A percentile compares a stretch with the other conserved stretches of the same genome.
Evolutionary conservation across 2,329 filamentous ascomycete species (phyloP).

Genomic region (Tolypocladium tundrense): DNA sequence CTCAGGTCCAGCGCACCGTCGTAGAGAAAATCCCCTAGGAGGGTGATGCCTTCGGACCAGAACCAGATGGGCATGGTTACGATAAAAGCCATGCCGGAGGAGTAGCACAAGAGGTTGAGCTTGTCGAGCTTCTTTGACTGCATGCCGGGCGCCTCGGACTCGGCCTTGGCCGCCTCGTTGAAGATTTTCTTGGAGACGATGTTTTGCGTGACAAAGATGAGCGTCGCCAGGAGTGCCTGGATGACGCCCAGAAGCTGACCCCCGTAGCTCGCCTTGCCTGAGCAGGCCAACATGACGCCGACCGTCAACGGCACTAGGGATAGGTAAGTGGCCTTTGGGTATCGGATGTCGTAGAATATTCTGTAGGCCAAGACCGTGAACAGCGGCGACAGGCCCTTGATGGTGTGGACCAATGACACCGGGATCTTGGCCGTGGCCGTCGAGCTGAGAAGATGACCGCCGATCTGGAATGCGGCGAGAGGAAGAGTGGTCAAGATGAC

Average conservation of each 20-base stretch:
- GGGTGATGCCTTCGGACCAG: slow-evolving; percentile 71
- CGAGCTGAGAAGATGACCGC: slow-evolving; percentile 86
- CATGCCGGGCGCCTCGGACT: slow-evolving; percentile 56
- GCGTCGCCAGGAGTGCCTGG: slow-evolving; percentile 78
- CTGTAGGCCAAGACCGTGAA: slow-evolving; percentile 94
- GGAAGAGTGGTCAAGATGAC: slow-evolving; percentile 84
- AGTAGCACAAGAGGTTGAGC: slow-evolving; percentile 92
- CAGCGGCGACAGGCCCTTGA: slow-evolving; percentile 91
- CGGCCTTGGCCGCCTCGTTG: slow-evolving; percentile 81
- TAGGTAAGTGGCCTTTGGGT: slow-evolving; percentile 77
- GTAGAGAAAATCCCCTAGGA: slow-evolving; percentile 67
- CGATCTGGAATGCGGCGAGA: slow-evolving; percentile 83
- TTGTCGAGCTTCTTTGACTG: slow-evolving; percentile 82
- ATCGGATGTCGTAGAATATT: slow-evolving; percentile 77
- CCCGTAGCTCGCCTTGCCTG: slow-evolving; percentile 64
- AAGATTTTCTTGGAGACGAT: slow-evolving; percentile 98
- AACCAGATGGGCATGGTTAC: slow-evolving; percentile 89
- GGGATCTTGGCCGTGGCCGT: slow-evolving; percentile 91
- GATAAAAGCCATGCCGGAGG: slow-evolving; percentile 84
- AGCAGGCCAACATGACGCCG: slow-evolving; percentile 95
- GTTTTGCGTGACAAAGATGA: slow-evolving; percentile 96
- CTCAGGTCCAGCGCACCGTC: slow-evolving; percentile 65
- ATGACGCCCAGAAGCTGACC: slow-evolving; percentile 85
- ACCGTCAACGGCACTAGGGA: slow-evolving; percentile 84
- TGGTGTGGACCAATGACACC: slow-evolving; percentile 94